Base-by-base conservation (phyloP, 106 monocot genomes). In the Dioscorea zingiberensis region DNA sequence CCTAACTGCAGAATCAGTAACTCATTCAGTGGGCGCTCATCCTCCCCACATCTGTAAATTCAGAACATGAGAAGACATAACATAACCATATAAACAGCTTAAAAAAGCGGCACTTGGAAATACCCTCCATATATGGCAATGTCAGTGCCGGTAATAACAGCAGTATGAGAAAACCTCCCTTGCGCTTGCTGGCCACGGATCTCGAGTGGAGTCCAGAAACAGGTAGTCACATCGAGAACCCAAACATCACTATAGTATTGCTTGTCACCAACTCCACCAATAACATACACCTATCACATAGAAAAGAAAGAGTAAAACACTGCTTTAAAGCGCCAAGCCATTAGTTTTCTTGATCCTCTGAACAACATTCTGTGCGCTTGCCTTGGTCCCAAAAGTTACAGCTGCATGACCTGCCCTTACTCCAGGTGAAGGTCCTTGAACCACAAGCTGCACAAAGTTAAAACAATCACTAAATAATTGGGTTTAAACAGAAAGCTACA, bases 191-290 rank as follows among this genome's bases (percentile, higher is more conserved):
- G 84, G 1, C 90, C 90, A 53, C 91, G 71, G 13, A 83, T 74
- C 21, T 87, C 84, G 24, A 94, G 90, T 60, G 76, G 90, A 47
- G 47, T 59, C 94, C 94, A 94, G 10, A 82, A 68, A 49, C 87
- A 75, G 53, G 48, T 73, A 15, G 28, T 59, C 19, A 83, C 44
- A 69, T 94, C 85, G 14, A 94, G 90, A 69, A 87, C 62, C 94
- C 94, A 94, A 13, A 91, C 94, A 78, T 94, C 94, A 57, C 76
- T 87, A 47, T 94, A 94, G 58, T 94, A 91, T 55, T 91, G 90
- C 71, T 90, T 90, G 59, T 94, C 94, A 7, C 94, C 90, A 27
- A 94, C 94, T 18, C 94, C 94, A 24, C 94, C 90, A 24, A 94
- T 80, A 19, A 94, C 67, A 48, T 85, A 94, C 62, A 94, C 77